These are phyloP conservation scores for Quercus cerris DNA, from an alignment of 306 rosid species.

Conservation along the genomic window DNA sequence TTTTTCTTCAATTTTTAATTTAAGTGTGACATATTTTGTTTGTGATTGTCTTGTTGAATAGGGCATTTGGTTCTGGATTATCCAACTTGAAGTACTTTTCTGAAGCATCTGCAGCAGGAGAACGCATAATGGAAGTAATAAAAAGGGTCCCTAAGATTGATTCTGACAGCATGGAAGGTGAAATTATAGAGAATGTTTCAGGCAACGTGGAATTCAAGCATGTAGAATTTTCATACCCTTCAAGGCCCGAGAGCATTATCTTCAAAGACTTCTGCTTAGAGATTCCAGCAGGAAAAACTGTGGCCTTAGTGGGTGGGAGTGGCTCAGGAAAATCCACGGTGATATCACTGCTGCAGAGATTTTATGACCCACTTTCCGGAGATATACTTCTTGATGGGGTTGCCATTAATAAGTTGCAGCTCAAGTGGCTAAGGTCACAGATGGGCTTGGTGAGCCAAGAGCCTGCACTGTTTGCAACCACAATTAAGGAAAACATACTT, in stretches of 20 bases:
- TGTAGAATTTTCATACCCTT: constrained; percentile 72
- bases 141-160: constrained; percentile 79
- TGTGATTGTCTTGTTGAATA: constrained; percentile 20
- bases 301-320: constrained; percentile 82
- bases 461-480: constrained; percentile 83
- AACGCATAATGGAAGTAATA: constrained; percentile 71
- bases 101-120: constrained; percentile 72
- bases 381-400: constrained; percentile 72
- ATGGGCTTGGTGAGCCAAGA: constrained; percentile 97
- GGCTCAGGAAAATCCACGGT: constrained; percentile 93
- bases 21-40: too few relatives aligned
- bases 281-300: constrained; percentile 71
- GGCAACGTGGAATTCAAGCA: constrained; percentile 70
- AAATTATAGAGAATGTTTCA: constrained; percentile 35
- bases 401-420: constrained; percentile 48
- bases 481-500: constrained; percentile 71
- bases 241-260: constrained; percentile 71
- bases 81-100: constrained; percentile 81
- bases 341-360: constrained; percentile 71
- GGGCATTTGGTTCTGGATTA: constrained; percentile 74
- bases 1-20: too few relatives aligned
- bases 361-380: constrained; percentile 78
- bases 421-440: constrained; percentile 83
- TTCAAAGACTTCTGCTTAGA: constrained; percentile 49
- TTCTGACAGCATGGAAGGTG: constrained; percentile 66